Percentiles rank a stretch among this genome's conserved stretches.
Evolutionary conservation across 352 stramenopile genomes (phyloP).

Genomic region (Phytophthora pistaciae): DNA sequence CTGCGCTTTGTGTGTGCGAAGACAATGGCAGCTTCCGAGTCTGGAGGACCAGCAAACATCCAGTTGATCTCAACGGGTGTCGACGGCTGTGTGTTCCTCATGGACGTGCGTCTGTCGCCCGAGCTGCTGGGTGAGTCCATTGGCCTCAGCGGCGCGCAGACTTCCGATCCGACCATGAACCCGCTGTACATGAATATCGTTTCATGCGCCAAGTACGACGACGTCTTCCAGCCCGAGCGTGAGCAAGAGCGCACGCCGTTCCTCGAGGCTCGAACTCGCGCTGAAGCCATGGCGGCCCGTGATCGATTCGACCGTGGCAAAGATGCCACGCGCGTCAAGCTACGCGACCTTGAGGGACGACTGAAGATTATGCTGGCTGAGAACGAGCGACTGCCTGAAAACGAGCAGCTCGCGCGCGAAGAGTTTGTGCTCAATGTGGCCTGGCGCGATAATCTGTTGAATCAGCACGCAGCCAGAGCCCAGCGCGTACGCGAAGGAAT

Average conservation of each 20-base stretch:
- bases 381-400: constrained; percentile 74
- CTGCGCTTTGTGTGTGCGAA: constrained; percentile 56
- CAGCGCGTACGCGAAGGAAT: constrained; percentile 77
- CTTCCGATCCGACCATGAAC: constrained; percentile 40
- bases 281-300: constrained; percentile 47
- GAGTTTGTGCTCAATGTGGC: constrained; percentile 93
- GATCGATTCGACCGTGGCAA: constrained; percentile 76
- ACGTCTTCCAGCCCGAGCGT: constrained; percentile 60
- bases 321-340: constrained; percentile 63
- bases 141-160: constrained; percentile 8
- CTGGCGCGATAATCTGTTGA: constrained; percentile 66
- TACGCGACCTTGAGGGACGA: constrained; percentile 73
- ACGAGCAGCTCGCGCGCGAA: constrained; percentile 77
- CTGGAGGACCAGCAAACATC: constrained; percentile 35
- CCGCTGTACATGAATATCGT: constrained; percentile 69
- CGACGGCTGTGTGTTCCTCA: constrained; percentile 72
- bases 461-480: constrained; percentile 60
- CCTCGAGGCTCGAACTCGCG: constrained; percentile 45
- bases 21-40: constrained; percentile 11
- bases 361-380: constrained; percentile 76
- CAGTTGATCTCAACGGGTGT: constrained; percentile 69
- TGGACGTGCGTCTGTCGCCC: constrained; percentile 58
- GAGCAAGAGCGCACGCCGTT: constrained; percentile 52
- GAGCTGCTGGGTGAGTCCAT: constrained; percentile 44
- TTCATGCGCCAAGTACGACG: constrained; percentile 79